Conservation (phyloP, 257 asterid species). For the Craterostigma plantagineum region DNA sequence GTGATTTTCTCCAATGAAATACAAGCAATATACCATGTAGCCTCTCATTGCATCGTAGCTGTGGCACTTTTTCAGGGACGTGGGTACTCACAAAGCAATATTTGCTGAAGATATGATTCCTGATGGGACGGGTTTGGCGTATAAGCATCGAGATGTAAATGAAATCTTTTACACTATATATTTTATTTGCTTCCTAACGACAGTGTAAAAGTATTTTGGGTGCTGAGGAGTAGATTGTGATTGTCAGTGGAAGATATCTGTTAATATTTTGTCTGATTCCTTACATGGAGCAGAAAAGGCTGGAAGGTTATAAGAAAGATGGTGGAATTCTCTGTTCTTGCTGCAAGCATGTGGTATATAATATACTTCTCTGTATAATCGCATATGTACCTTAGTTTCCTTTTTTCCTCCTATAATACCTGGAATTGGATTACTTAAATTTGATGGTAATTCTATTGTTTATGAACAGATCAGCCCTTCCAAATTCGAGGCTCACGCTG, state of each 20-base stretch:
- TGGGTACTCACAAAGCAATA: conserved; percentile 57
- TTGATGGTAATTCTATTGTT: conserved; percentile 9
- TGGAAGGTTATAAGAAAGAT: conserved; percentile 44
- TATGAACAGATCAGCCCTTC: conserved; percentile 73
- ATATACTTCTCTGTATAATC: neutral
- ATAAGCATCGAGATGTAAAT: conserved; percentile 45
- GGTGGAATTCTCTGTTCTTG: conserved; percentile 47
- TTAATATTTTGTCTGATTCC: conserved; percentile 7
- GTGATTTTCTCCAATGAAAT: too few species aligned
- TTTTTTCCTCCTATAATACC: neutral
- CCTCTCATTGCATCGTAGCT: too few species aligned
- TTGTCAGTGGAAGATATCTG: conserved; percentile 5
- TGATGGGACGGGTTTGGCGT: conserved; percentile 55
- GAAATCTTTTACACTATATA: conserved; percentile 1
- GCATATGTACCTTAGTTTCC: neutral
- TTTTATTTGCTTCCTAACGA: neutral
- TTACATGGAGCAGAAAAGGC: conserved; percentile 49
- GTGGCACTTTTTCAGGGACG: conserved; percentile 31
- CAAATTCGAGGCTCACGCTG: conserved; percentile 85
- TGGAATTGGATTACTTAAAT: neutral
- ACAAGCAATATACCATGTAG: neutral
- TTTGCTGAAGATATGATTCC: conserved; percentile 40
- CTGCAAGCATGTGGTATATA: conserved; percentile 51
- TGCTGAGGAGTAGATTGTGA: neutral
- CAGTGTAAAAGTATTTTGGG: neutral